phyloP scores from a whole-genome alignment of 2,329 filamentous ascomycete genomes.

The Thyridium curvatum region DNA sequence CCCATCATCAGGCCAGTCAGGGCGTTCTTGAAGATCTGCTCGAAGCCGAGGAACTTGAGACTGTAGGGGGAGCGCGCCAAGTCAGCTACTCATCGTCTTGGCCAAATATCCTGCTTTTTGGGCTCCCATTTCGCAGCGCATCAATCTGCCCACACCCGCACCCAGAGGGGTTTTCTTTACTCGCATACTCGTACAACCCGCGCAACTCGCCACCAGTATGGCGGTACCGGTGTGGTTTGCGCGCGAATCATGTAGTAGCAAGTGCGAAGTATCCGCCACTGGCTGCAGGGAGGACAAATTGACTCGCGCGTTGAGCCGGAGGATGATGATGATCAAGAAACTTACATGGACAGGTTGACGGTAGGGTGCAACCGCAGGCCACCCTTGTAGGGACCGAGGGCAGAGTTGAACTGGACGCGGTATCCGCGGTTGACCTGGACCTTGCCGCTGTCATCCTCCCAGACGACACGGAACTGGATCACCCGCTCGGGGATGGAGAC shows the following conservation, averaged over 20 bases:
- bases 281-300: too few species aligned
- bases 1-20: conserved; percentile 94
- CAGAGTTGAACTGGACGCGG: conserved; percentile 98
- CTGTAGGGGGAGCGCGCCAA: conserved; percentile 36
- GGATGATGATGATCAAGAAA: too few species aligned
- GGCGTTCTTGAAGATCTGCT: conserved; percentile 99
- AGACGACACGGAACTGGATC: conserved; percentile 94
- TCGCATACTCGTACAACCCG: too few species aligned
- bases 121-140: background rate
- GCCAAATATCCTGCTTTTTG: background rate
- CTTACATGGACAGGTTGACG: conserved; percentile 65
- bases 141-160: too few species aligned
- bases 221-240: background rate
- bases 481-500: conserved; percentile 88
- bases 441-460: conserved; percentile 89
- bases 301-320: too few species aligned
- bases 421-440: conserved; percentile 91
- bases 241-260: background rate
- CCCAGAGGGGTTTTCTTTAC: too few species aligned
- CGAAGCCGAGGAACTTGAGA: conserved; percentile 97
- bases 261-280: too few species aligned
- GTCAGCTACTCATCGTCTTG: too few species aligned
- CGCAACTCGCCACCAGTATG: too few species aligned
- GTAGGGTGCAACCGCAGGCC: conserved; percentile 91
- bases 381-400: conserved; percentile 96